Base-by-base conservation (phyloP, 2,329 filamentous ascomycete genomes). In the Penicillium sp. region DNA sequence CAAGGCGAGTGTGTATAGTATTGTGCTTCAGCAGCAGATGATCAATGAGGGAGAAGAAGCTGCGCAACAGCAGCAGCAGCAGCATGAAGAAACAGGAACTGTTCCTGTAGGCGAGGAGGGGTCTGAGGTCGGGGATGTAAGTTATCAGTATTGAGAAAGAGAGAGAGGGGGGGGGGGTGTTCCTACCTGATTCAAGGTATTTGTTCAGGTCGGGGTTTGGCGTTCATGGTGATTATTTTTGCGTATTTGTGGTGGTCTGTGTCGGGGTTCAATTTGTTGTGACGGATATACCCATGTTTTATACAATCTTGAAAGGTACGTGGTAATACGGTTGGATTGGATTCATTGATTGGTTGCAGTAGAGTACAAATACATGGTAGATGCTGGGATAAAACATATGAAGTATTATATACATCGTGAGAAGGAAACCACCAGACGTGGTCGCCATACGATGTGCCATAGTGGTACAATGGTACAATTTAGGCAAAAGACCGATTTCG, bases 1-100 rank as follows among this genome's bases (percentile, higher is more conserved):
- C 75, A 99, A 99, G 83, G 94, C 95, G 19, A 98, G 94, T 78
- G 95, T 99, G 66, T 99, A 99, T 81, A 96, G 91, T 75, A 99
- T 99, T 81, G 93, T 99, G 64, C 78, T 99, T 82, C 94, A 99
- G 85, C 94, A 98, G 85, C 92, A 98, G 85, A 92, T 96, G 71
- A 89, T 90, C 66, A 91, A 89, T 78, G 90, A 78, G 69, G 74
- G 73, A 66, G 74, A 76, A 61, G 72, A 70, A 56, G 69, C 75
- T 35, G 73, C 74, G 56, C 70, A 74, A 50, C 63, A 75, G 61
- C 67, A 65, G 47, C 47, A 65, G 47, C 47, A 64, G 23, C 46
- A 59, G 15, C 55, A 65, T 69, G 54, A 63, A 73, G 63, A 68
- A 67, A 44, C 61, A 61, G 2, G 69, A 69, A 49, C 61, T 60